Evolutionary conservation across 345 rosid species (phyloP).

Genomic region (Citrus mangshanensis): DNA sequence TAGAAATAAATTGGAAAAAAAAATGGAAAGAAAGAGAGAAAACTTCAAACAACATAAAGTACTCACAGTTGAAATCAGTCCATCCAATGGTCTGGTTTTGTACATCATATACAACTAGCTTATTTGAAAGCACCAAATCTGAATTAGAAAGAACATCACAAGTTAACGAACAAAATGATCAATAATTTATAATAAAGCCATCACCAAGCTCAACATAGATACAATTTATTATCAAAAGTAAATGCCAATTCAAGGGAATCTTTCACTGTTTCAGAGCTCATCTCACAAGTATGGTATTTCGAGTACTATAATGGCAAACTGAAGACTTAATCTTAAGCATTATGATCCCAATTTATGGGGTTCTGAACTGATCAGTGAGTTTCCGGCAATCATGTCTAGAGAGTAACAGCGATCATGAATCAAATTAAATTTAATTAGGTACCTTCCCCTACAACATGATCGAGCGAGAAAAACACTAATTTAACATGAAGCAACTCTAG

Average conservation of each 20-base stretch:
- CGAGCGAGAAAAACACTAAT: background rate
- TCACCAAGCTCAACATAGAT: background rate
- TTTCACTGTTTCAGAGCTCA: background rate
- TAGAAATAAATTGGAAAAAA: background rate
- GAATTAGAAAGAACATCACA: conserved; percentile 14
- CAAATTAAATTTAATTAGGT: background rate
- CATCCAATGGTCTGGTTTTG: conserved; percentile 80
- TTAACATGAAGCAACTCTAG: conserved; percentile 4
- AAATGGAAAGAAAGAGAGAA: background rate
- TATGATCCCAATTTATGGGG: background rate
- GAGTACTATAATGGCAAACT: background rate
- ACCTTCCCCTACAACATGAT: background rate
- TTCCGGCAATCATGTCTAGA: background rate
- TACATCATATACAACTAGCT: conserved; percentile 74
- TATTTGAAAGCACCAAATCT: conserved; percentile 86
- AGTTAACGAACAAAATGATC: background rate
- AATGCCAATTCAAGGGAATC: background rate
- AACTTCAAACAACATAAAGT: background rate
- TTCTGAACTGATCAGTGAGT: background rate
- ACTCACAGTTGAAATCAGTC: conserved; percentile 86
- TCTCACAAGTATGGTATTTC: background rate
- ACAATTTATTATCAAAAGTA: background rate
- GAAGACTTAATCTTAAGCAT: background rate
- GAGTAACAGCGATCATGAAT: no score
- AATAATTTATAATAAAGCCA: background rate